Evolutionary conservation across 768 basidiomycete genomes (phyloP), one percentile per base, ranked within the genome.

Genomic region (Fistulinella prunicolor): DNA sequence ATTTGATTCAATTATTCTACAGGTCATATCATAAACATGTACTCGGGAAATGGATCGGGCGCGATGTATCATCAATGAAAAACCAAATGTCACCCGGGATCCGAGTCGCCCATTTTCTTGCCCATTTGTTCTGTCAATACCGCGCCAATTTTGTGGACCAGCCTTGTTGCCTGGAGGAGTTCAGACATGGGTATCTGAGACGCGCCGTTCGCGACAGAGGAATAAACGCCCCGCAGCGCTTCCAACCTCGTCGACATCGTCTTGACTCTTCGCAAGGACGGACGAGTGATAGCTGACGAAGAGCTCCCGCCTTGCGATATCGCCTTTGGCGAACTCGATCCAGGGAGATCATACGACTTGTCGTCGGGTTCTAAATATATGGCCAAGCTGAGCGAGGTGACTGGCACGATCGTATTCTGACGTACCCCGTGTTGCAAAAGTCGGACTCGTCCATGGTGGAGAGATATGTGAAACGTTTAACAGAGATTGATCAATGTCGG

Each of bases 161-260:
- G 54, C 29, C 58, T 66, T 16, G 73, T 70, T 9, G 77, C 78
- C 22, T 73, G 71, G 13, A 76, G 53, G 13, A 82, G 68, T 51
- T 81, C 79, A 20, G 76, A 65, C 21, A 76, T 63, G 14, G 76
- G 69, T 26, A 77, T 67, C 47, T 82, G 80, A 17, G 79, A 79
- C 8, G 64, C 72, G 9, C 71, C 72, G 12, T 69, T 66, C 8
- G 65, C 52, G 13, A 82, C 56, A 10, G 71, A 70, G 9, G 70
- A 69, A 49, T 75, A 77, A 10, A 76, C 73, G 9, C 68, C 67
- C 45, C 70, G 70, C 21, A 80, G 56, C 5, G 67, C 72, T 3
- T 73, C 72, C 17, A 82, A 61, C n/a, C 68, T 71, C 6, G 70
- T 61, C 6, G 73, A 72, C 3, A 69, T 63, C 1, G 71, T 76